A percentile compares a stretch with the other conserved stretches of the same genome.
phyloP scores from a whole-genome alignment of 495 filamentous ascomycete species.

The Penicillium silybi region DNA sequence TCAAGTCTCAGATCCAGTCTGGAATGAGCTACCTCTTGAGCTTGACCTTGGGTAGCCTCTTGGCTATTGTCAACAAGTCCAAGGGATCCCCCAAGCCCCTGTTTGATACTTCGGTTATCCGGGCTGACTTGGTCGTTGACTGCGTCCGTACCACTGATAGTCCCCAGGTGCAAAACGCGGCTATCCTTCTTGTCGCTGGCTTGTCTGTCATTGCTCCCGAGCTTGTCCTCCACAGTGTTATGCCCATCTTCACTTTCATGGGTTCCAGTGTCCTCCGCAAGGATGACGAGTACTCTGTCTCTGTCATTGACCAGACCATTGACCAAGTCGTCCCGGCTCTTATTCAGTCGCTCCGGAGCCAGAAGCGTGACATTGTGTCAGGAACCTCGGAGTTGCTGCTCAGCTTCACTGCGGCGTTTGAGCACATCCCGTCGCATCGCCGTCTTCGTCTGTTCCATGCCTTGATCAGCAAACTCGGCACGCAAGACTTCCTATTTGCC shows the following conservation, averaged over 20 bases:
- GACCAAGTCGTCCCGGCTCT: constrained; percentile 85
- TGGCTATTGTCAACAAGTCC: constrained; percentile 72
- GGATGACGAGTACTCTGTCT: constrained; percentile 91
- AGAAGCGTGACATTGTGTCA: constrained; percentile 68
- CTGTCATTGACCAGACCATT: constrained; percentile 83
- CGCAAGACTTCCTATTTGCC: constrained; percentile 63
- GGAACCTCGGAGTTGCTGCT: constrained; percentile 81
- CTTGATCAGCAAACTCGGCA: constrained; percentile 72
- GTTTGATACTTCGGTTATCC: constrained; percentile 70
- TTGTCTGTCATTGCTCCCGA: constrained; percentile 82
- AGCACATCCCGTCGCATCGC: constrained; percentile 85
- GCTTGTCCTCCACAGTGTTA: constrained; percentile 87
- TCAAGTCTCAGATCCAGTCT: constrained; percentile 64
- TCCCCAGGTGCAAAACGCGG: constrained; percentile 86
- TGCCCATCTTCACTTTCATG: constrained; percentile 99
- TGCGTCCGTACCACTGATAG: constrained; percentile 85
- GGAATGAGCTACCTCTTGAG: constrained; percentile 84
- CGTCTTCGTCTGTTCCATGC: constrained; percentile 76
- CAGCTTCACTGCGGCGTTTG: constrained; percentile 91
- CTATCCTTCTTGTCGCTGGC: constrained; percentile 80
- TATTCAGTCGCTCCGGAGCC: constrained; percentile 76
- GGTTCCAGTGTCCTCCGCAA: constrained; percentile 80
- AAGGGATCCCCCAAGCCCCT: constrained; percentile 55
- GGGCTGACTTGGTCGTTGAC: constrained; percentile 83
- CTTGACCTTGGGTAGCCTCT: constrained; percentile 68